Evolutionary conservation across 2,329 filamentous ascomycete species (phyloP), one percentile per base, ranked within the genome.

Genomic region (Diaporthe australafricana): DNA sequence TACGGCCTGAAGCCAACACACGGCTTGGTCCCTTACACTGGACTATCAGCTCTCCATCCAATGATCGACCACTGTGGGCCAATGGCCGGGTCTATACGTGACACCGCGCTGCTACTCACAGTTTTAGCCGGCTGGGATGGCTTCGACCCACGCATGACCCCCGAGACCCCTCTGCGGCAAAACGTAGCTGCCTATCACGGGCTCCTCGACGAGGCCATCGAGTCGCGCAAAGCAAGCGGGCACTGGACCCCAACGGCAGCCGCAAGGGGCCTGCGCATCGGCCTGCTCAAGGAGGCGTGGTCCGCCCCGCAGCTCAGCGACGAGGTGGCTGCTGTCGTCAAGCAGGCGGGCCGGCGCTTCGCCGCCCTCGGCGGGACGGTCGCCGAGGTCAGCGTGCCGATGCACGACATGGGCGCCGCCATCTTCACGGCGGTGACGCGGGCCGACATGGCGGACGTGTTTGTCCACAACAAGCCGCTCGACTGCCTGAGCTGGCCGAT

Each of bases 11-110:
- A 88, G 72, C 82, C 85, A 0, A 87, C 85, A 0, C 82, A 84
- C 76, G 85, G 86, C 0, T 77, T 88, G 2, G 80, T 88, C 1
- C 86, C 86, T 0, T 87, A 87, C 72, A 87, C 85, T 0, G 86
- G 85, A 0, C 84, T 86, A 8, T 80, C 80, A 40, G 76, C 81
- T 27, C 72, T 83, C 52, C 77, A 85, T 63, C 79, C 82, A 0
- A 81, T 81, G 63, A 81, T 83, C 56, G 86, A 87, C 73, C 83
- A 87, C 73, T 77, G 82, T 12, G 84, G 84, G 0, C 85, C 85
- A 0, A 84, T 87, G 78, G 83, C 85, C 1, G 77, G 77, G 12
- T 83, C 78, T 0, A 76, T 87, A 0, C 74, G 79, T 14, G 85
- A 87, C 53, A 80, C 83, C 40, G 85, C 85, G 0, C 47, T 81